phyloP scores from a whole-genome alignment of 2,329 filamentous ascomycete genomes.

The Colletotrichum spinosum region DNA sequence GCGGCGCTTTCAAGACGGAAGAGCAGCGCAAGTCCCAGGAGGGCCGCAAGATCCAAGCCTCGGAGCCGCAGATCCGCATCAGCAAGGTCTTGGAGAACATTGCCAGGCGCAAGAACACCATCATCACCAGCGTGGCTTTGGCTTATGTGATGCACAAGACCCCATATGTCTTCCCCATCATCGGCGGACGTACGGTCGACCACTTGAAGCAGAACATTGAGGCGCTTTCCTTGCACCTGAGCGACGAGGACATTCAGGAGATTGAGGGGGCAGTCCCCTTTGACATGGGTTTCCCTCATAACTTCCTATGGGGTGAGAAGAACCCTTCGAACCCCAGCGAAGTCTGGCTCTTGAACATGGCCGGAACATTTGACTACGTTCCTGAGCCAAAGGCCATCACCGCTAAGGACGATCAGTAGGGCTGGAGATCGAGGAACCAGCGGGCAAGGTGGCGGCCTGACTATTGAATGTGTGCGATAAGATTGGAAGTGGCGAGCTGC shows the following conservation, averaged over 20 bases:
- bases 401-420: constrained; percentile 57
- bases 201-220: constrained; percentile 79
- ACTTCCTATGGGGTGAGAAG: constrained; percentile 62
- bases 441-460: constrained; percentile 47
- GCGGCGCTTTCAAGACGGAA: constrained; percentile 49
- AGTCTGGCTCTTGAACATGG: constrained; percentile 58
- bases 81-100: constrained; percentile 62
- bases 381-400: constrained; percentile 55
- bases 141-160: constrained; percentile 81
- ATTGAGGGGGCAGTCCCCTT: constrained; percentile 73
- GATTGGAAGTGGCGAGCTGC: not conserved
- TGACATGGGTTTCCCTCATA: constrained; percentile 75
- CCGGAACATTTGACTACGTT: constrained; percentile 64
- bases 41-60: constrained; percentile 54
- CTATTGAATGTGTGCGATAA: constrained; percentile 22
- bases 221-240: constrained; percentile 71
- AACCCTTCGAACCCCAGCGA: constrained; percentile 52
- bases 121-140: constrained; percentile 66
- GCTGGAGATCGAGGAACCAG: constrained; percentile 45
- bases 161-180: constrained; percentile 78
- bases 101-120: constrained; percentile 54
- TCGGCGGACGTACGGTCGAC: constrained; percentile 76
- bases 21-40: constrained; percentile 46
- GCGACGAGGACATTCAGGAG: constrained; percentile 70
- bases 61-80: constrained; percentile 64